Conservation (phyloP, 768 basidiomycete species). For the Holtermannia corniformis region DNA sequence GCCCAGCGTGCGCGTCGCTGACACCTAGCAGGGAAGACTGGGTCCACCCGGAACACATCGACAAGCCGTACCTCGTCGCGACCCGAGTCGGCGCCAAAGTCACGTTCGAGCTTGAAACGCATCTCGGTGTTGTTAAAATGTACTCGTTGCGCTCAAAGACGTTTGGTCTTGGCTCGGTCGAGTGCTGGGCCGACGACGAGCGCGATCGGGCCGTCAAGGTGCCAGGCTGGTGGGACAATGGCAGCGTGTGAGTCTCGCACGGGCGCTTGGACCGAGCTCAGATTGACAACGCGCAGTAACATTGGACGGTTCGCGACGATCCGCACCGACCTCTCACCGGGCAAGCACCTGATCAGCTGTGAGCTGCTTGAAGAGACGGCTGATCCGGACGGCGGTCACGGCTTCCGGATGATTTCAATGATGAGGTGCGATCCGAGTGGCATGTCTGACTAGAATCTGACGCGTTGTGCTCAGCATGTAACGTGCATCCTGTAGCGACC, state of each 20-base stretch:
- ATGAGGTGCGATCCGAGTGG: conserved; percentile 17
- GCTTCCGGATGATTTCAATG: conserved; percentile 13
- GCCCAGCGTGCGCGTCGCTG: background rate
- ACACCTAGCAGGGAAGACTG: conserved; percentile 20
- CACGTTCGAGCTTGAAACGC: conserved; percentile 29
- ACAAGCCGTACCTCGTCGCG: conserved; percentile 37
- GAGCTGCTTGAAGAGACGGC: conserved; percentile 8
- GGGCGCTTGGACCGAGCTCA: background rate
- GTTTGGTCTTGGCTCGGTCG: conserved; percentile 34
- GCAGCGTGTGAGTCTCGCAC: conserved; percentile 20
- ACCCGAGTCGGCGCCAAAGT: conserved; percentile 23
- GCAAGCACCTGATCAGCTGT: conserved; percentile 8
- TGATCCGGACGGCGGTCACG: conserved; percentile 9
- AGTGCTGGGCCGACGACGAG: conserved; percentile 35
- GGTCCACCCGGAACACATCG: conserved; percentile 32
- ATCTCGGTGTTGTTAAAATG: conserved; percentile 35
- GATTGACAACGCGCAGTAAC: conserved; percentile 1
- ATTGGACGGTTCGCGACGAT: conserved; percentile 17
- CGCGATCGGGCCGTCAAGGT: conserved; percentile 17
- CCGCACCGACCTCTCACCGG: conserved; percentile 3
- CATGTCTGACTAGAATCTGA: too few species aligned
- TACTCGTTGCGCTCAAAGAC: conserved; percentile 32
- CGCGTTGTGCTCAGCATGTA: too few species aligned
- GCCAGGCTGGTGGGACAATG: conserved; percentile 36
- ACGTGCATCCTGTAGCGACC: too few species aligned